Base-by-base conservation (phyloP, 768 basidiomycete species). In the Pleurotus tuoliensis region DNA sequence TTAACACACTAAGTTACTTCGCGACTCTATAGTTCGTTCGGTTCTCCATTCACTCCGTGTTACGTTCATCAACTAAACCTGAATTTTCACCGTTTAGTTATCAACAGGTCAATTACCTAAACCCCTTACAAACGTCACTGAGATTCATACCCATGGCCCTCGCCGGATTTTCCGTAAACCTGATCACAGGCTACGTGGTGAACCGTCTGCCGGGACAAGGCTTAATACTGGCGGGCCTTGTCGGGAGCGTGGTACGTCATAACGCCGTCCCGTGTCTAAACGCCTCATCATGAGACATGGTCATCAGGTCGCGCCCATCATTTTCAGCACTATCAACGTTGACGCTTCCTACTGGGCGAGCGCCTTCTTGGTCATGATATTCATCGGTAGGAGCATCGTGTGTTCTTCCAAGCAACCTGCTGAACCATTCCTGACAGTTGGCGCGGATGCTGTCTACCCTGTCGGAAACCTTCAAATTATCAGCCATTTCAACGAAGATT, bases 101-200 rank as follows among this genome's bases (percentile, higher is more conserved):
- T 55, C 72, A 73, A 55, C 66, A 71, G 57, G 66, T 73, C 12
- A 60, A 61, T 11, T 61, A 58, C 4, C 60, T 72, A 4, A 49
- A 53, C 39, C 67, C 72, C n/a, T 47, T 72, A 22, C 59, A 69
- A 47, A 71, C 72, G 5, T 66, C 71, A 15, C 63, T 72, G 11
- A 62, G 67, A 7, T 64, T 70, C 43, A 60, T 73, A 8, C 71
- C 72, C 8, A 70, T 71, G 66, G 69, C 67, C 20, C 56, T 72
- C 18, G 63, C 69, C 34, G 61, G 69, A 13, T 47, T 64, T n/a
- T 25, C 57, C 22, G 58, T 61, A 53, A 65, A 63, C 30, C 15
- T 65, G 38, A 45, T 62, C 38, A 58, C 61, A 7, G 61, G 61
- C 43, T 63, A 49, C 57, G 43, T 66, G 24, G 63, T 71, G 38